phyloP scores from a whole-genome alignment of 78 protist genomes.

The Tieghemostelium lacteum region DNA sequence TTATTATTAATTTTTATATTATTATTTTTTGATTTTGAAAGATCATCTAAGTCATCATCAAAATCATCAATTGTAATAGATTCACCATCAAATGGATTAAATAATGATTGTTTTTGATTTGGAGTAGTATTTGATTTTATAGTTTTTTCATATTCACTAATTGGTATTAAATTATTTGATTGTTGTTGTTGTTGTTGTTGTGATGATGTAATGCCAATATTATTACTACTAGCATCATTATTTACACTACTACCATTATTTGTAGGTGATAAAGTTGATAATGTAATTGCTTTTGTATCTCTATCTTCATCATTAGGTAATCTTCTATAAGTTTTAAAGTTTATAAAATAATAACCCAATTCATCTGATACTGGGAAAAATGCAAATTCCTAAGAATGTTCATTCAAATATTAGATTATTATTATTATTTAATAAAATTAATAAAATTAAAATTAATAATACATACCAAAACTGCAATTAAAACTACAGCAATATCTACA shows the following conservation, averaged over 20 bases:
- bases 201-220: not conserved
- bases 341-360: conserved; percentile 33
- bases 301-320: not conserved
- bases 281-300: not conserved
- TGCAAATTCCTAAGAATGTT: conserved; percentile 62
- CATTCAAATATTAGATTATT: not conserved
- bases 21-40: not conserved
- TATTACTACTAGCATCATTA: not conserved
- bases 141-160: conserved; percentile 21
- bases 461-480: conserved; percentile 39
- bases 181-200: conserved; percentile 9
- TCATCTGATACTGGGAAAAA: conserved; percentile 67
- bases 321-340: not conserved
- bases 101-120: not conserved
- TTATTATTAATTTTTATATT: not conserved
- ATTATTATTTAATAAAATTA: not conserved
- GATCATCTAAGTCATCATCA: not conserved
- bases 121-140: not conserved
- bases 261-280: not conserved
- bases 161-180: not conserved
- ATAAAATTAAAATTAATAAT: not conserved
- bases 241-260: not conserved
- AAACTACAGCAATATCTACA: conserved; percentile 46
- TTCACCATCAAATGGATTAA: not conserved
- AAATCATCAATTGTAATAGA: not conserved